Conservation (phyloP, 2,329 filamentous ascomycete species). For the Diaporthe vexans region DNA sequence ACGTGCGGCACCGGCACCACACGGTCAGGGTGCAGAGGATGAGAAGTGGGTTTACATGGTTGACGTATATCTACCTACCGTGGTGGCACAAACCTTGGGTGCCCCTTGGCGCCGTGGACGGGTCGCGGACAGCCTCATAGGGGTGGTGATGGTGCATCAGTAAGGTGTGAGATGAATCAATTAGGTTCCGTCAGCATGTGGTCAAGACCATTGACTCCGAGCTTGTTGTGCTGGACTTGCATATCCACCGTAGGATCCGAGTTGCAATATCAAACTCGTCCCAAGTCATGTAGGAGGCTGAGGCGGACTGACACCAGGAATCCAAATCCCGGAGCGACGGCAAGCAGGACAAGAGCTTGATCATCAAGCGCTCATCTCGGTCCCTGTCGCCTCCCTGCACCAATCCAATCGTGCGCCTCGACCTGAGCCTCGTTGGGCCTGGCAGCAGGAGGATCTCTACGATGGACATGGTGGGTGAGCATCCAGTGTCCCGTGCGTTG, state of each 20-base stretch:
- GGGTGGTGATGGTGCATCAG: background rate
- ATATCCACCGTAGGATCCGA: background rate
- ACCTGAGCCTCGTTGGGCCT: background rate
- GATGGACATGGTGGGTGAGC: background rate
- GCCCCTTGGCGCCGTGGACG: background rate
- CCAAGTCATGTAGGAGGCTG: slow-evolving; percentile 24
- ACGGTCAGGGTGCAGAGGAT: background rate
- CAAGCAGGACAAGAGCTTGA: slow-evolving; percentile 7
- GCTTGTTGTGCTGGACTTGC: slow-evolving; percentile 11
- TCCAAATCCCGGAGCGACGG: background rate
- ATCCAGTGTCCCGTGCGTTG: slow-evolving; percentile 10
- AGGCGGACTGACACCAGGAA: background rate
- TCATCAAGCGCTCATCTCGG: slow-evolving; percentile 30
- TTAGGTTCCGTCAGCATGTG: slow-evolving; percentile 17
- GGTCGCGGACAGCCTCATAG: background rate
- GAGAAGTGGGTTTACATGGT: background rate
- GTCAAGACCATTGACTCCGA: slow-evolving; percentile 17
- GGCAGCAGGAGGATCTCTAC: background rate
- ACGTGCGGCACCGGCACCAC: background rate
- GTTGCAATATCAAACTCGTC: slow-evolving; percentile 30
- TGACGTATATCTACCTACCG: background rate
- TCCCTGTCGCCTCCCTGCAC: slow-evolving; percentile 24
- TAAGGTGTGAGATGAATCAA: slow-evolving; percentile 1
- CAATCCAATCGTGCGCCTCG: background rate
- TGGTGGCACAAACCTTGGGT: slow-evolving; percentile 11